These are phyloP conservation scores for Salisapilia sapeloensis DNA, from an alignment of 352 stramenopile species.

Conservation along the genomic window DNA sequence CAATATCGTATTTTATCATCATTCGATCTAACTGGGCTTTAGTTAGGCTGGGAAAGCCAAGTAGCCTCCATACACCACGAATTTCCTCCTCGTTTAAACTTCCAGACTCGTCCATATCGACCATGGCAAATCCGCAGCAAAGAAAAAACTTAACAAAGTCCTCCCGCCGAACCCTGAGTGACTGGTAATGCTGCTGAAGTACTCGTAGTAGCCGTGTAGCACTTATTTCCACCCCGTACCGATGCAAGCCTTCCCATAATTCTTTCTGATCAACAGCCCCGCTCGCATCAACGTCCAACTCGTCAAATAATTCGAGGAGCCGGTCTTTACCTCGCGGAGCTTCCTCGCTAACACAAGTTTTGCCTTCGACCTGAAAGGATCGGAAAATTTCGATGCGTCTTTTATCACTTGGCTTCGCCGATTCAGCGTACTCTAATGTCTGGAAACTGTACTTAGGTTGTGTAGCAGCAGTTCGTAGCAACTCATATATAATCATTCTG, in stretches of 20 bases:
- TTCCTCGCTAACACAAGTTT: constrained; percentile 11
- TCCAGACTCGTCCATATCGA: constrained; percentile 36
- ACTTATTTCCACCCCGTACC: constrained; percentile 15
- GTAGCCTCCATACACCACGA: constrained; percentile 21
- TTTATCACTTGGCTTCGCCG: constrained; percentile 7
- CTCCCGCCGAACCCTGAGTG: constrained; percentile 18
- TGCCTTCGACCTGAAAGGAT: too few relatives aligned
- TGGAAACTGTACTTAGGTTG: constrained; percentile 28
- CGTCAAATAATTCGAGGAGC: constrained; percentile 17
- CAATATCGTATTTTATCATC: constrained; percentile 45
- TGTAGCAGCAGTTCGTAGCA: constrained; percentile 43
- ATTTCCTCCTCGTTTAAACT: constrained; percentile 30
- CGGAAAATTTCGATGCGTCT: constrained; percentile 2
- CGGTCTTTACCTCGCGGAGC: background rate
- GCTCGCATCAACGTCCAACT: constrained; percentile 28
- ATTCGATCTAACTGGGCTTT: constrained; percentile 21
- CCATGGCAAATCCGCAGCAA: constrained; percentile 32
- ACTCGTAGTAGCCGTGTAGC: constrained; percentile 12
- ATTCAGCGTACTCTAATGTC: constrained; percentile 21
- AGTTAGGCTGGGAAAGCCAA: constrained; percentile 21
- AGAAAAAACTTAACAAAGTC: constrained; percentile 44
- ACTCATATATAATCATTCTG: constrained; percentile 45
- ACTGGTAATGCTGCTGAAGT: constrained; percentile 36
- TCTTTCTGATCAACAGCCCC: constrained; percentile 23
- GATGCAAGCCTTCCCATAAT: constrained; percentile 11